These are phyloP conservation scores for Botrytis fragariae DNA, from an alignment of 2,329 filamentous ascomycete species.

Conservation along the genomic window DNA sequence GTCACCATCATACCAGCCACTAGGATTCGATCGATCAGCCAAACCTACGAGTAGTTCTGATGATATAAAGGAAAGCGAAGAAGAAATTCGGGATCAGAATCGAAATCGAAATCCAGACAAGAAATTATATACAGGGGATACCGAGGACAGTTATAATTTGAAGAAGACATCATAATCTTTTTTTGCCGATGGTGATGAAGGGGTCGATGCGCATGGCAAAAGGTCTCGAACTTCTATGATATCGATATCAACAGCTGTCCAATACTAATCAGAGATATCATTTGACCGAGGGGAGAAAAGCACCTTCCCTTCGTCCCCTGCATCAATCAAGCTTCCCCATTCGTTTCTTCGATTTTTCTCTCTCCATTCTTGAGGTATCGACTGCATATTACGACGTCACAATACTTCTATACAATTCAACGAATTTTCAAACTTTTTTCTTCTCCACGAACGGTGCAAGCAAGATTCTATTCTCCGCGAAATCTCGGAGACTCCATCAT, in stretches of 20 bases:
- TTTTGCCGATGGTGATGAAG: background rate
- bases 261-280: background rate
- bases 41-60: background rate
- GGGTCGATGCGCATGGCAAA: slow-evolving; percentile 9
- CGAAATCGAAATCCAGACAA: background rate
- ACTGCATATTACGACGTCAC: slow-evolving; percentile 13
- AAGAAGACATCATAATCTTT: background rate
- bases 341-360: background rate
- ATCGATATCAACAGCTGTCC: background rate
- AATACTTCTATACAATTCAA: background rate
- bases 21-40: background rate
- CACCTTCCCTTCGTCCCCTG: background rate
- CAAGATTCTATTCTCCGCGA: slow-evolving; percentile 8
- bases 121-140: background rate
- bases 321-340: slow-evolving; percentile 3
- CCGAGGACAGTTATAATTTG: background rate
- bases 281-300: background rate
- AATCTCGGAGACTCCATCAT: background rate
- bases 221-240: background rate
- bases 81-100: background rate
- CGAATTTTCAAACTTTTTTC: background rate
- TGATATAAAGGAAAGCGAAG: background rate
- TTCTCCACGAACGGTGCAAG: slow-evolving; percentile 2
- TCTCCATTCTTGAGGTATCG: background rate
- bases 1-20: background rate